Evolutionary conservation across 2,329 filamentous ascomycete genomes (phyloP).

Genomic region (Aspergillus costaricaensis): DNA sequence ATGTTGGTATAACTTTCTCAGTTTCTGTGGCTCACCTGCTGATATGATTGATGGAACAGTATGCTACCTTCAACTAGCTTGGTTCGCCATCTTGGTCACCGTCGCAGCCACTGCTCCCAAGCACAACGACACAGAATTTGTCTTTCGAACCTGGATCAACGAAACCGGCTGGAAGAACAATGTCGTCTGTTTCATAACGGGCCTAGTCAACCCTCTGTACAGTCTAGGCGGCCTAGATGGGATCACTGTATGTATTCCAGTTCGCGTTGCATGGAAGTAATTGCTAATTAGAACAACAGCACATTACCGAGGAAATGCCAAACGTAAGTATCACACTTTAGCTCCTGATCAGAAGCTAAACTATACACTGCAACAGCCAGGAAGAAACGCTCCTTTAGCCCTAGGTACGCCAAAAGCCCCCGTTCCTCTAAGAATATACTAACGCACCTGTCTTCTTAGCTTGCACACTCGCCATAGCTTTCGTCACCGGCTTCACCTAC

Average conservation of each 20-base stretch:
- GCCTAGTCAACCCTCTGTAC: constrained; percentile 53
- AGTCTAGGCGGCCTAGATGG: constrained; percentile 52
- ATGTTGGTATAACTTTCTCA: constrained; percentile 22
- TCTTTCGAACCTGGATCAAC: constrained; percentile 56
- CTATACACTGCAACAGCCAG: constrained; percentile 24
- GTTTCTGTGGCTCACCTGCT: not conserved
- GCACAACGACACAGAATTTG: constrained; percentile 51
- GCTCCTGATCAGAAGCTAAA: not conserved
- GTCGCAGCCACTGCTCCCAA: constrained; percentile 51
- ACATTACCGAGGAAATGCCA: constrained; percentile 57
- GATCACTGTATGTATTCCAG: constrained; percentile 34
- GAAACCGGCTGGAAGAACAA: constrained; percentile 56
- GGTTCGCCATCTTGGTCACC: constrained; percentile 51
- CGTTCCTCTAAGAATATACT: not conserved
- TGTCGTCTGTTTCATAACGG: constrained; percentile 54
- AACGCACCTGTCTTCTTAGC: constrained; percentile 25
- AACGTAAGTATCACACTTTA: constrained; percentile 41
- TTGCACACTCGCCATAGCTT: constrained; percentile 54
- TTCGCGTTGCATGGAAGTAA: not conserved
- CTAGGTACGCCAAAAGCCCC: constrained; percentile 22
- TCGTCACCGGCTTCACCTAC: constrained; percentile 53
- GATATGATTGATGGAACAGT: constrained; percentile 24
- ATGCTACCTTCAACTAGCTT: constrained; percentile 51
- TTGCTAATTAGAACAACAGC: constrained; percentile 24
- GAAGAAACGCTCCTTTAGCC: constrained; percentile 34